Evolutionary conservation across 1,284 basidiomycete species (phyloP).

Genomic region (Anthracocystis panici-leucophaei): DNA sequence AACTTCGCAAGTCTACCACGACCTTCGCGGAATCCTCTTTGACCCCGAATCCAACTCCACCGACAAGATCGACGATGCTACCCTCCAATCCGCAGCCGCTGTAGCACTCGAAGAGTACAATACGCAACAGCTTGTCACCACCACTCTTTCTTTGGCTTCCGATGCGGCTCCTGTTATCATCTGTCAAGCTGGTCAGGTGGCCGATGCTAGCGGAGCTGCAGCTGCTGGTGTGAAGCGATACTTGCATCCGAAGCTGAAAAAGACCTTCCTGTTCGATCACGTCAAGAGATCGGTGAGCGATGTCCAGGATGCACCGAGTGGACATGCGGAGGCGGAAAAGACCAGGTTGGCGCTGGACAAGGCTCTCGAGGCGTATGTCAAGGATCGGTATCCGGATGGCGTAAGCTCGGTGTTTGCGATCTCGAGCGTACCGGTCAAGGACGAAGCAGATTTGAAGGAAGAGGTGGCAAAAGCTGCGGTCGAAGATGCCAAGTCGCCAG

Average conservation of each 20-base stretch:
- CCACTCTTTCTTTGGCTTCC: slow-evolving; percentile 13
- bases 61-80: slow-evolving; percentile 39
- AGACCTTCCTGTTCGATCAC: slow-evolving; percentile 49
- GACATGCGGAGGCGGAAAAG: slow-evolving; percentile 22
- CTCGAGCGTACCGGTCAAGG: slow-evolving; percentile 21
- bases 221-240: slow-evolving; percentile 28
- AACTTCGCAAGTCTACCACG: slow-evolving; percentile 55
- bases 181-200: slow-evolving; percentile 39
- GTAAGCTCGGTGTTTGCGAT: slow-evolving; percentile 54
- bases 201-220: background rate
- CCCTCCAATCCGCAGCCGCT: slow-evolving; percentile 34
- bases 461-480: slow-evolving; percentile 20
- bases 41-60: slow-evolving; percentile 36
- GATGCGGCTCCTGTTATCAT: slow-evolving; percentile 31
- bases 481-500: slow-evolving; percentile 27
- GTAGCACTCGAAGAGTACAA: slow-evolving; percentile 54
- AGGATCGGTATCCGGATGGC: slow-evolving; percentile 61
- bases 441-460: slow-evolving; percentile 18
- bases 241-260: slow-evolving; percentile 31
- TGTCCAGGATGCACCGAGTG: slow-evolving; percentile 12
- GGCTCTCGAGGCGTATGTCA: slow-evolving; percentile 51
- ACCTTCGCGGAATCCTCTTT: slow-evolving; percentile 55
- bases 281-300: slow-evolving; percentile 36
- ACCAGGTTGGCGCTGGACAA: slow-evolving; percentile 51
- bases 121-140: slow-evolving; percentile 52